Base-by-base conservation (phyloP, 805 yeast species). In the Cyberlindnera amylophila region DNA sequence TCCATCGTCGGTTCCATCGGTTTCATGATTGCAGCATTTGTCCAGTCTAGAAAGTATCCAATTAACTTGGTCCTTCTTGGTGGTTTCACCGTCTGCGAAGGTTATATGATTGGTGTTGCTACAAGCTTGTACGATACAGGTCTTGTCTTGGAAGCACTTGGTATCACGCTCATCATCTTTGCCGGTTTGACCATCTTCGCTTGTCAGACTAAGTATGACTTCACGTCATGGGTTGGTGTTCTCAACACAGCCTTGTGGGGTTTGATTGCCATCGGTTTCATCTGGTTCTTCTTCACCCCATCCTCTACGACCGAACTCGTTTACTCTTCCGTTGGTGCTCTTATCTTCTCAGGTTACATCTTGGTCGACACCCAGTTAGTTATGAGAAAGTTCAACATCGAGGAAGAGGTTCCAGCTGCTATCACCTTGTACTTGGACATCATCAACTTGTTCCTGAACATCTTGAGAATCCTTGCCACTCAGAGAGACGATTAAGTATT, bases 321-420 rank as follows among this genome's bases (percentile, higher is more conserved):
- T 4, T 87, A 84, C 65, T 77, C 89, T 26, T 77, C 79, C 47
- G 58, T 82, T 34, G 95, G 93, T 18, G 93, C 95, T 4, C 55
- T 82, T 32, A 64, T 88, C 2, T 88, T 88, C 63, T 70, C 82
- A 12, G 76, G 79, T 4, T 87, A 82, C 58, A 73, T 89, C 45
- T 64, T 88, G 38, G 77, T 86, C 35, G 96, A 88, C 61, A 88
- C 96, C 16, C 96, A 88, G 63, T 61, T 78, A 52, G 77, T 88
- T 42, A 74, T 88, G 79, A 79, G 82, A 57, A 79, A 77, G 43
- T 79, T 71, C 52, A 82, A 81, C 55, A 81, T 88, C 33, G 96
- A 88, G 52, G 96, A 89, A 52, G 96, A 86, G 56, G 74, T 88
- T n/a, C 74, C 79, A 31, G 91, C 95, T 39, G 79, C 91, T 13